phyloP scores from a whole-genome alignment of 2,329 filamentous ascomycete species.

The Botrytis tulipae region DNA sequence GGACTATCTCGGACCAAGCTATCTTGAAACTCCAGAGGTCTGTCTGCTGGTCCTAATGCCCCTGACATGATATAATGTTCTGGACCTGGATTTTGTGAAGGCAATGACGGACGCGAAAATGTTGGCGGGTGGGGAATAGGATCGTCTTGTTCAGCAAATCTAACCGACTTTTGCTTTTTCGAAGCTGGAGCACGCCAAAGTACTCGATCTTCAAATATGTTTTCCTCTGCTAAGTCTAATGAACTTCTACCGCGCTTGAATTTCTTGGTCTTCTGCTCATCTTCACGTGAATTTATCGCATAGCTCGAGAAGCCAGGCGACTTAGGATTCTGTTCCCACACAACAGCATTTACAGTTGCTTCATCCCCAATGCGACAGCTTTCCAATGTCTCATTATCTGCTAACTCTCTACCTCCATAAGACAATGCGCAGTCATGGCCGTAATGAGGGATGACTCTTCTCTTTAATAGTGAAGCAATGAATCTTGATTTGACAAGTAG shows the following conservation, averaged over 20 bases:
- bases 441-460: neutral
- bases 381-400: neutral
- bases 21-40: neutral
- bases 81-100: neutral
- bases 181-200: neutral
- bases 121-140: neutral
- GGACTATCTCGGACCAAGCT: neutral
- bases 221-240: neutral
- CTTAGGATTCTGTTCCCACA: neutral
- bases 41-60: neutral
- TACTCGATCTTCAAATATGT: neutral
- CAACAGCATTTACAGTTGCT: constrained; percentile 10
- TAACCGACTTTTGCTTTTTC: neutral
- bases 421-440: neutral
- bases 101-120: neutral
- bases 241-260: neutral
- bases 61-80: neutral
- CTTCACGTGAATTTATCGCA: neutral
- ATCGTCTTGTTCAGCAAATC: neutral
- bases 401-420: constrained; percentile 5
- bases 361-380: neutral
- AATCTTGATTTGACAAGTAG: neutral
- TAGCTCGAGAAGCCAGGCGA: neutral
- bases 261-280: neutral
- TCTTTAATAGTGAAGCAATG: neutral